phyloP scores from a whole-genome alignment of 257 asterid genomes.

The Euphrasia confusa region DNA sequence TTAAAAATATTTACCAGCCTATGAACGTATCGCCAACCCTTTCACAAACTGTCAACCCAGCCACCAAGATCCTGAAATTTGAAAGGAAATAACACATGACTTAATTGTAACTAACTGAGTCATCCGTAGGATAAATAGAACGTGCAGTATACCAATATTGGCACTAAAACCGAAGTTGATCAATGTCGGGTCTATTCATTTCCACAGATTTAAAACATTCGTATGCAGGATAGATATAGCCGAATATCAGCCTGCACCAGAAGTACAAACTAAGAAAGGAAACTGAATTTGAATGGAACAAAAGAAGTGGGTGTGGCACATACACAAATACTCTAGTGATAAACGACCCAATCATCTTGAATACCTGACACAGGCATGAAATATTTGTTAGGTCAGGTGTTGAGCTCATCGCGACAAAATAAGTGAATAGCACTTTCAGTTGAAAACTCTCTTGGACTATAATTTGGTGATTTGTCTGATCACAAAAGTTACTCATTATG shows the following conservation, averaged over 20 bases:
- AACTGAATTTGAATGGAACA: background rate
- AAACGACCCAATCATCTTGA: slow-evolving; percentile 84
- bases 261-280: slow-evolving; percentile 15
- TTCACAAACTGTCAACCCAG: slow-evolving; percentile 77
- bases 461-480: no score
- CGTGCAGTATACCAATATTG: slow-evolving; percentile 62
- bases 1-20: slow-evolving; percentile 56
- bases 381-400: slow-evolving; percentile 10
- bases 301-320: slow-evolving; percentile 23
- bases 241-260: slow-evolving; percentile 69
- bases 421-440: no score
- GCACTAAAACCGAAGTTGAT: slow-evolving; percentile 93
- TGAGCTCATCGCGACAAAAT: background rate
- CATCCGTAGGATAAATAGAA: slow-evolving; percentile 10
- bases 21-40: slow-evolving; percentile 77
- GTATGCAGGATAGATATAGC: slow-evolving; percentile 92
- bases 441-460: no score
- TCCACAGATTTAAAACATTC: slow-evolving; percentile 85
- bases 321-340: slow-evolving; percentile 82
- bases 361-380: slow-evolving; percentile 39
- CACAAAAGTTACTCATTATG: no score
- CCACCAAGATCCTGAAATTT: slow-evolving; percentile 77
- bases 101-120: slow-evolving; percentile 19
- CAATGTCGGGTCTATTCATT: slow-evolving; percentile 82
- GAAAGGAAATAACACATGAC: slow-evolving; percentile 9